These are phyloP conservation scores for Cenchrus americanus DNA, from an alignment of 176 grass and related monocot species.

Conservation along the genomic window DNA sequence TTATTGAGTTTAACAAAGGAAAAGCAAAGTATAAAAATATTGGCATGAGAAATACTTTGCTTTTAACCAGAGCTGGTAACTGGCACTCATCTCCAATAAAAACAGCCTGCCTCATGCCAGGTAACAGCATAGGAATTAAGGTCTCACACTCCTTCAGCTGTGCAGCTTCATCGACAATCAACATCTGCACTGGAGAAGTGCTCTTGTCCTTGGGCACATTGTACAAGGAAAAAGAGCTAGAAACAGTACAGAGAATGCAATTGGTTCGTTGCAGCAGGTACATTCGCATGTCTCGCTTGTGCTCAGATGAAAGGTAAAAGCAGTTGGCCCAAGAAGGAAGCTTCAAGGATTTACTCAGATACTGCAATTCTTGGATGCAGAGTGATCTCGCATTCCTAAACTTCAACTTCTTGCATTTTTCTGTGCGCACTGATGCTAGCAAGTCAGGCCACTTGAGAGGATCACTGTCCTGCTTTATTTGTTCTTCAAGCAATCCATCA, in stretches of 20 bases:
- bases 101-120: conserved; percentile 44
- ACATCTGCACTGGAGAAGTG: conserved; percentile 17
- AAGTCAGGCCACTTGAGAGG: background rate
- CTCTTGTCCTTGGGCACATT: background rate
- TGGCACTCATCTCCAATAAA: conserved; percentile 68
- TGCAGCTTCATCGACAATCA: conserved; percentile 67
- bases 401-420: background rate
- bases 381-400: conserved; percentile 21
- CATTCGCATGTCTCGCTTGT: background rate
- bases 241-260: conserved; percentile 46
- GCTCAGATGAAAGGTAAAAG: background rate
- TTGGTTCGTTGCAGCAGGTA: conserved; percentile 18
- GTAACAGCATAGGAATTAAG: conserved; percentile 54
- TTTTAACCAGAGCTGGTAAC: conserved; percentile 61
- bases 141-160: conserved; percentile 71
- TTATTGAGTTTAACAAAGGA: background rate
- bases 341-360: background rate
- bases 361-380: conserved; percentile 2
- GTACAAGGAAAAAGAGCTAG: conserved; percentile 20
- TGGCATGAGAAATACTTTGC: conserved; percentile 40
- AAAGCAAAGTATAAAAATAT: conserved; percentile 6
- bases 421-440: background rate
- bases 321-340: background rate
- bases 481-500: background rate
- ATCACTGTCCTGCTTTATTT: background rate